Percentiles rank a stretch among this genome's conserved stretches.
These are phyloP conservation scores for Peronospora tabacina DNA, from an alignment of 352 stramenopile species.

Conservation along the genomic window DNA sequence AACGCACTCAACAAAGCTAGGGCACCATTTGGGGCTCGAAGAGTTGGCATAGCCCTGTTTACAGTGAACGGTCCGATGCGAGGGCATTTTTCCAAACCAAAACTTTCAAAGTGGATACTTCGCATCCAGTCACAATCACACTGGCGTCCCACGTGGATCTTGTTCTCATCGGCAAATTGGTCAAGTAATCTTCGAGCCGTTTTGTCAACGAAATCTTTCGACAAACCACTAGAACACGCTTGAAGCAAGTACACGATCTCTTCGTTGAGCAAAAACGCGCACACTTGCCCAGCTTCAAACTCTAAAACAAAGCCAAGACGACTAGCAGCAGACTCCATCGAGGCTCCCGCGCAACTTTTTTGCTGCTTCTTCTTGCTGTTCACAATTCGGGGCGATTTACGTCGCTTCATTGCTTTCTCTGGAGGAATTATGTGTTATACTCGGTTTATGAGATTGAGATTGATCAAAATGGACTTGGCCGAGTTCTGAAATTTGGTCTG, in stretches of 20 bases:
- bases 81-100: not conserved
- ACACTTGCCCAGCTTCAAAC: not conserved
- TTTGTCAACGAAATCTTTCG: not conserved
- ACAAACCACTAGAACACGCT: not conserved
- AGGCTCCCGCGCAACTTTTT: not conserved
- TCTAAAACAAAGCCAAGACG: slow-evolving; percentile 6
- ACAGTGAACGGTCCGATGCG: not conserved
- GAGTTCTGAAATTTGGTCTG: too few species aligned
- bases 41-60: not conserved
- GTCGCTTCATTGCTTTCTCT: not conserved
- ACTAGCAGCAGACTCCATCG: not conserved
- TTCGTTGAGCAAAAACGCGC: not conserved
- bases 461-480: not conserved
- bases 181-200: slow-evolving; percentile 3
- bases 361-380: not conserved
- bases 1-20: not conserved
- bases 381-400: not conserved
- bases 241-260: slow-evolving; percentile 4
- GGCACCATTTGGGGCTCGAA: slow-evolving; percentile 1
- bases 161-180: slow-evolving; percentile 4
- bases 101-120: slow-evolving; percentile 5
- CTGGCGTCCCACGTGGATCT: slow-evolving; percentile 6
- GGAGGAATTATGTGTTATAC: not conserved
- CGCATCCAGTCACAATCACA: slow-evolving; percentile 18
- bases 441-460: not conserved